Evolutionary conservation across 192 early-diverging fungal species (phyloP), one percentile per base, ranked within the genome.

Genomic region (Entomortierella lignicola): DNA sequence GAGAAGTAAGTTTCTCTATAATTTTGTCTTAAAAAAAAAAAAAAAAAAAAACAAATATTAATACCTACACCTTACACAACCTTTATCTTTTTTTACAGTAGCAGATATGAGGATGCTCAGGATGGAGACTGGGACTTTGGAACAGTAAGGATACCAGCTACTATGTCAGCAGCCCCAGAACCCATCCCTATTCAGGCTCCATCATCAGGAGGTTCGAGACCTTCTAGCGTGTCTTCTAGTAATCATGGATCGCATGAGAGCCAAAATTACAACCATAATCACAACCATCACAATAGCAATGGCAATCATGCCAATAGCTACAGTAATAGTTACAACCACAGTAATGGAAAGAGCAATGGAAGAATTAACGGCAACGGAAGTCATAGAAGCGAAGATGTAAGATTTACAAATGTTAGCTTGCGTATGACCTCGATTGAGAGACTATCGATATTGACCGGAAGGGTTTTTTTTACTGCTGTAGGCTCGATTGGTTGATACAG

Each of bases 81-180:
- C n/a, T 48, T 51, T 31, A 39, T 29, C 32, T 50, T 7, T 29
- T 8, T 17, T 20, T 65, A 84, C 27, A 64, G 65, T 27, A 69
- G 34, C 27, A 15, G 68, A 56, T 79, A 80, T 15, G 68, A 74
- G 30, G 66, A 80, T 37, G 68, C 62, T 17, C 26, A 69, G 43
- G 65, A 66, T 27, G 63, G 63, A 5, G 34, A 39, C 26, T 83
- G 82, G 82, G 75, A 83, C 29, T 83, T 83, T 47, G 82, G 65
- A 41, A 80, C 82, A 20, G 64, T 80, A 5, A 67, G 75, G 5
- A 32, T 79, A 13, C 67, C 75, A 3, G 23, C 30, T 13, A 17
- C 44, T 7, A 41, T 34, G 23, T n/a, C 30, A 5, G 39, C 41
- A 50, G 12, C 42, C 30, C 60, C 60, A 18, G 32, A 2, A 39